phyloP scores from a whole-genome alignment of 208 protist species.

The Hexamita inflata region DNA sequence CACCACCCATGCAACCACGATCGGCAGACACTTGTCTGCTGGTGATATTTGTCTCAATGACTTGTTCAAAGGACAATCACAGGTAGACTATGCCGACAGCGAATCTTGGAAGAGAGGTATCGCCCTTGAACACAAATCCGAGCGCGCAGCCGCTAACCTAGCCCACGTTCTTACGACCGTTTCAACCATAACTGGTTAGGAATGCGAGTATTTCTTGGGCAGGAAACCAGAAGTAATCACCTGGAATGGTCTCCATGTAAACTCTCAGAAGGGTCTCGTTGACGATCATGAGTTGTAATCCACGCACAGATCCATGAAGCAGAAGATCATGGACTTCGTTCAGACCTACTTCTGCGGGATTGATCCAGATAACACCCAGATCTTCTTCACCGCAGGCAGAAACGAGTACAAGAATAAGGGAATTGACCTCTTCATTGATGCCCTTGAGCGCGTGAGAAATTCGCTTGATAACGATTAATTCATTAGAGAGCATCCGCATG shows the following conservation, averaged over 20 bases:
- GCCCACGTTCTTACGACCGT: slow-evolving; percentile 10
- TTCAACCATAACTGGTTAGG: not conserved
- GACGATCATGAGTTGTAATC: not conserved
- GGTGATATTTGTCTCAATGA: slow-evolving; percentile 2
- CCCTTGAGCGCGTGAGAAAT: not conserved
- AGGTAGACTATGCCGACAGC: not conserved
- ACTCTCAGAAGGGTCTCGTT: not conserved
- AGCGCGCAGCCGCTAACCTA: slow-evolving; percentile 9
- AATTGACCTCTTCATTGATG: slow-evolving; percentile 23
- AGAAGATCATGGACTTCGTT: slow-evolving; percentile 16
- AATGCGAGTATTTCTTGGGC: slow-evolving; percentile 7
- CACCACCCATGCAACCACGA: slow-evolving; percentile 21
- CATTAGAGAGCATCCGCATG: not conserved
- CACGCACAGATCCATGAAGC: not conserved
- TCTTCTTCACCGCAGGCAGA: slow-evolving; percentile 16
- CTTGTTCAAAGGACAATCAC: not conserved
- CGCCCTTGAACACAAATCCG: slow-evolving; percentile 2
- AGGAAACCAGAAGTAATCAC: not conserved
- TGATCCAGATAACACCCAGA: slow-evolving; percentile 1
- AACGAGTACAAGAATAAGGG: slow-evolving; percentile 23
- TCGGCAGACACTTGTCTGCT: slow-evolving; percentile 16
- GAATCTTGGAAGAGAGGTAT: not conserved
- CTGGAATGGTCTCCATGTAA: slow-evolving; percentile 16
- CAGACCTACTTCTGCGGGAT: slow-evolving; percentile 2
- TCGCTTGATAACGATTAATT: not conserved